phyloP scores from a whole-genome alignment of 495 filamentous ascomycete genomes.

The Opeltia flavorubescens region DNA sequence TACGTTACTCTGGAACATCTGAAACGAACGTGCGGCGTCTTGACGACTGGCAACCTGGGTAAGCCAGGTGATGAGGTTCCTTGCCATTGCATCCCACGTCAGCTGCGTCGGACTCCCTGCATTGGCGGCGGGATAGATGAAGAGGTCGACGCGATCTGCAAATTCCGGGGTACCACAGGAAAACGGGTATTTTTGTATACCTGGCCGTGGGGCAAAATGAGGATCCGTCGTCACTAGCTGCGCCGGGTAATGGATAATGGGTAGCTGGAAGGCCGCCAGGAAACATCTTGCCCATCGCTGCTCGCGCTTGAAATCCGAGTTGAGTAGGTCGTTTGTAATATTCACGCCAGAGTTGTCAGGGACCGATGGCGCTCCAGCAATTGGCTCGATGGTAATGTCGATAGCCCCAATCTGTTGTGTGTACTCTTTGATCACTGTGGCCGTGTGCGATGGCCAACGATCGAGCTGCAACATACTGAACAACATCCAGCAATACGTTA shows the following conservation, averaged over 20 bases:
- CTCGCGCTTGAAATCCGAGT: neutral
- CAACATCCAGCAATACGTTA: neutral
- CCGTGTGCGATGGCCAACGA: neutral
- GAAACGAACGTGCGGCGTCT: neutral
- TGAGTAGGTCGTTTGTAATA: neutral
- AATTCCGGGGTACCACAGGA: neutral
- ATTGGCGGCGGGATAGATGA: neutral
- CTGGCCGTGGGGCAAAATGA: neutral
- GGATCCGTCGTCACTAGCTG: neutral
- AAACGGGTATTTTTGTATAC: neutral
- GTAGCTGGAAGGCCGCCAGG: neutral
- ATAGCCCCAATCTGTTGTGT: neutral
- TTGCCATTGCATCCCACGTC: neutral
- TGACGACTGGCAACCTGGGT: neutral
- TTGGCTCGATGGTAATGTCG: neutral
- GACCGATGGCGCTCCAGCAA: neutral
- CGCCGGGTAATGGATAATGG: neutral
- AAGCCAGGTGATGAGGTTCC: neutral
- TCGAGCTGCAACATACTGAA: neutral
- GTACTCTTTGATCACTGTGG: neutral
- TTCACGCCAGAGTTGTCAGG: neutral
- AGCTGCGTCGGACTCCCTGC: neutral
- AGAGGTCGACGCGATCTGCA: neutral
- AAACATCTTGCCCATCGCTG: neutral
- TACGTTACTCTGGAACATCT: neutral